Conservation (phyloP, 75 land plant genomes). For the Pinus tabuliformis region DNA sequence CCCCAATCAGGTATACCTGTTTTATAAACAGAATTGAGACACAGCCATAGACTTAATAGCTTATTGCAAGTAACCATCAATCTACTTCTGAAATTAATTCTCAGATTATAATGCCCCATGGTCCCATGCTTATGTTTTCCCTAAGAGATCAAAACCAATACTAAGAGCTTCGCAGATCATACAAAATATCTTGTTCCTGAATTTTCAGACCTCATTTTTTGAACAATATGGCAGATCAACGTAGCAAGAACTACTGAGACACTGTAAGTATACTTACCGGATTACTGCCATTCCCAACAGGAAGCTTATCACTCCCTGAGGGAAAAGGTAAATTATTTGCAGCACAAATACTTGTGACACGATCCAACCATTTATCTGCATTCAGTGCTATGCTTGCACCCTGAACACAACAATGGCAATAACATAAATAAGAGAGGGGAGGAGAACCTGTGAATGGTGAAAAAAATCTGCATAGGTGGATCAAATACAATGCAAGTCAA, state of each 20-base stretch:
- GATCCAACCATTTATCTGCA: conserved; percentile 61
- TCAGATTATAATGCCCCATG: not conserved
- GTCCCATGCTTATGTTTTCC: not conserved
- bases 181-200: not conserved
- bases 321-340: conserved; percentile 59
- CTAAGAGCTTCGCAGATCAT: not conserved
- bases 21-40: not conserved
- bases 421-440: not conserved
- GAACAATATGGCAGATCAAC: not conserved
- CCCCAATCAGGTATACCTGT: conserved; percentile 74
- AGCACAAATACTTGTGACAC: conserved; percentile 56
- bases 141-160: conserved; percentile 1
- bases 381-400: conserved; percentile 87
- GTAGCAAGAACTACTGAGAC: not conserved
- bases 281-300: conserved; percentile 97
- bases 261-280: conserved; percentile 68
- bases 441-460: too few species aligned
- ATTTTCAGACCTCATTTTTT: not conserved
- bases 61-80: not conserved
- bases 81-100: conserved; percentile 2
- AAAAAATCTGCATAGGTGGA: too few species aligned
- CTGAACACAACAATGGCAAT: conserved; percentile 20
- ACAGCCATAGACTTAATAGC: not conserved
- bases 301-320: conserved; percentile 78
- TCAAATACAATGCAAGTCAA: too few species aligned